Evolutionary conservation across 2,329 filamentous ascomycete genomes (phyloP).

Genomic region (Ampelomyces quisqualis): DNA sequence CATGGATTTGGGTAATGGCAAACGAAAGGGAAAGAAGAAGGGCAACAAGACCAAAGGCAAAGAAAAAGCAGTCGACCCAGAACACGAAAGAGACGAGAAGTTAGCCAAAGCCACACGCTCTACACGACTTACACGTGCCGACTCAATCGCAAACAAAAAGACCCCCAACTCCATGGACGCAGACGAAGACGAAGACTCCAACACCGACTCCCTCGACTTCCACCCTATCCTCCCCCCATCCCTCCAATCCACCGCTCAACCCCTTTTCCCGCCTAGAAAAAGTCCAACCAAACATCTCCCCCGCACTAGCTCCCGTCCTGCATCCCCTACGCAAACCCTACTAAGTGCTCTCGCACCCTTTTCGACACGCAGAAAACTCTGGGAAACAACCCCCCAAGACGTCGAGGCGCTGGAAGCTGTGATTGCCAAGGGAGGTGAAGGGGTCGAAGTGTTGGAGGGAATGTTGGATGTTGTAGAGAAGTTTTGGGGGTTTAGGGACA

Average conservation of each 20-base stretch:
- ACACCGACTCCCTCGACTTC: not conserved
- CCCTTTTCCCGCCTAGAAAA: not conserved
- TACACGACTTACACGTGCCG: no score
- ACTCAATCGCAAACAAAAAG: not conserved
- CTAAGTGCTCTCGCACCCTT: not conserved
- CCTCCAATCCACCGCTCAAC: not conserved
- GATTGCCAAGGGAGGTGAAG: not conserved
- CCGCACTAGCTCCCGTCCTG: not conserved
- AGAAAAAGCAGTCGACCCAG: not conserved
- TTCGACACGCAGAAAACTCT: not conserved
- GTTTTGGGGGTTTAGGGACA: slow-evolving; percentile 1
- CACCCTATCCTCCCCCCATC: not conserved
- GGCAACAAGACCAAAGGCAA: not conserved
- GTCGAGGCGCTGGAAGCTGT: not conserved
- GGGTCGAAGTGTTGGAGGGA: not conserved
- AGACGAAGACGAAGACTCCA: not conserved
- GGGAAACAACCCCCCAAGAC: not conserved
- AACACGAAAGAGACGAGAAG: not conserved
- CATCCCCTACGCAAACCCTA: not conserved
- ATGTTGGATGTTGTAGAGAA: slow-evolving; percentile 1
- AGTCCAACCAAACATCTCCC: not conserved
- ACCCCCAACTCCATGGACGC: not conserved
- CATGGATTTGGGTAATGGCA: not conserved
- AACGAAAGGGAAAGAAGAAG: not conserved
- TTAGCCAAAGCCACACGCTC: not conserved